phyloP scores from a whole-genome alignment of 2,329 filamentous ascomycete species.

The Stachybotrys chlorohalonatus region DNA sequence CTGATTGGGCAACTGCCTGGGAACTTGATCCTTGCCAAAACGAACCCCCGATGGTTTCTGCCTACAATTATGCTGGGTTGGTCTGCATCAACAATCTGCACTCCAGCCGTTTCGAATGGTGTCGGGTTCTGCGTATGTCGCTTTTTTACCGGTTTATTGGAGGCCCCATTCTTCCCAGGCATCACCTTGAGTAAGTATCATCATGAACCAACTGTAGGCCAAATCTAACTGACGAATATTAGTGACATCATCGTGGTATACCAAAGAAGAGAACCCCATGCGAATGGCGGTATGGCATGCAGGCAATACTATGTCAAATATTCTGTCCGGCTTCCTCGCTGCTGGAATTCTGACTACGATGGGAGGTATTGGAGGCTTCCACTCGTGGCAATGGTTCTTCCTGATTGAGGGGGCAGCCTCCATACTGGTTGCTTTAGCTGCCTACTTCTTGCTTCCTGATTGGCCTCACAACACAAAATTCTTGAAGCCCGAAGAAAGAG shows the following conservation, averaged over 20 bases:
- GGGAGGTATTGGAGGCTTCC: slow-evolving; percentile 25
- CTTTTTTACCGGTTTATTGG: not conserved
- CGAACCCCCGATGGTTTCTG: not conserved
- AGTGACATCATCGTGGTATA: slow-evolving; percentile 1
- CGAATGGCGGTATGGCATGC: slow-evolving; percentile 34
- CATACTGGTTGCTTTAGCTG: slow-evolving; percentile 20
- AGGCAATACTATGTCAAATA: slow-evolving; percentile 34
- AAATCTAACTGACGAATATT: not conserved
- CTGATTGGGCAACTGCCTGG: not conserved
- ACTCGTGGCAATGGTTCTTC: slow-evolving; percentile 37
- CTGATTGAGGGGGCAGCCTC: slow-evolving; percentile 29
- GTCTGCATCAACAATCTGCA: not conserved
- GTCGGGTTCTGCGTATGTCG: not conserved
- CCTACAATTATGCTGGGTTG: not conserved
- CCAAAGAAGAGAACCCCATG: not conserved
- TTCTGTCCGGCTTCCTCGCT: slow-evolving; percentile 33
- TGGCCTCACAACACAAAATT: slow-evolving; percentile 22
- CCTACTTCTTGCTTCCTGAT: slow-evolving; percentile 27
- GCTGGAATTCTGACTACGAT: slow-evolving; percentile 34
- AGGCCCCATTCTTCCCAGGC: slow-evolving; percentile 1
- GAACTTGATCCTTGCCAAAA: not conserved
- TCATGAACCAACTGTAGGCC: not conserved
- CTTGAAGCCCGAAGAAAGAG: slow-evolving; percentile 24
- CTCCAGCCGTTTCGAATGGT: not conserved
- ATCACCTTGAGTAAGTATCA: not conserved